Evolutionary conservation across 495 filamentous ascomycete species (phyloP).

Genomic region (Aspergillus ellipticus): DNA sequence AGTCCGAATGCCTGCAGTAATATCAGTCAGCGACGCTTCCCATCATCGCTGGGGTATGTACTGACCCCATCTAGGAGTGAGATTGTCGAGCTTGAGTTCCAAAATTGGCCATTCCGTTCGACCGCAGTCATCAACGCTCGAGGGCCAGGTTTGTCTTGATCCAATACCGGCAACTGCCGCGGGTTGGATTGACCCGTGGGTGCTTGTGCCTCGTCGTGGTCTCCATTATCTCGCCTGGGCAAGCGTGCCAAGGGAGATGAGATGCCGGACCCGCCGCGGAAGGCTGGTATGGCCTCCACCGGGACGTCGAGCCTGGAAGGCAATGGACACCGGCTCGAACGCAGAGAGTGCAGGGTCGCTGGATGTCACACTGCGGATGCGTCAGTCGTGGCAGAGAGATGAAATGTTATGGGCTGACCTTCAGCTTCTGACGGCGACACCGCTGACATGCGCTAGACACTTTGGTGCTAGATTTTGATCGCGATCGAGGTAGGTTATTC

Average conservation of each 20-base stretch:
- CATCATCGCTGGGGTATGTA: background rate
- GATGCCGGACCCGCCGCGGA: background rate
- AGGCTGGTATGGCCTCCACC: constrained; percentile 34
- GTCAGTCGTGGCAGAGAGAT: background rate
- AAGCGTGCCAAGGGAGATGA: background rate
- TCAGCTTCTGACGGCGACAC: constrained; percentile 13
- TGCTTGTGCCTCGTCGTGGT: background rate
- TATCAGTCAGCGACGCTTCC: background rate
- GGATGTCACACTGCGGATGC: constrained; percentile 11
- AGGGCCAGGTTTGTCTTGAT: background rate
- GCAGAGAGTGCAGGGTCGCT: constrained; percentile 15
- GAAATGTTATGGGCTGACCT: constrained; percentile 7
- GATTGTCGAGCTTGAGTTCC: constrained; percentile 27
- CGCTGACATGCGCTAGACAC: constrained; percentile 11
- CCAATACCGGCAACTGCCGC: background rate
- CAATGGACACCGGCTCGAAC: constrained; percentile 3
- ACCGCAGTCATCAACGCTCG: too few relatives aligned
- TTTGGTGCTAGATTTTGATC: background rate
- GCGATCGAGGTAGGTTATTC: too few relatives aligned
- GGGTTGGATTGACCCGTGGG: background rate
- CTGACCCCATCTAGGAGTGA: constrained; percentile 25
- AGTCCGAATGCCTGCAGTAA: constrained; percentile 23
- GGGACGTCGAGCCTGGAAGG: background rate
- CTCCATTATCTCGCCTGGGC: background rate
- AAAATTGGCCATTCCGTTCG: background rate